These are phyloP conservation scores for Pleurotus sapidus DNA, from an alignment of 768 basidiomycete genomes.

Conservation along the genomic window DNA sequence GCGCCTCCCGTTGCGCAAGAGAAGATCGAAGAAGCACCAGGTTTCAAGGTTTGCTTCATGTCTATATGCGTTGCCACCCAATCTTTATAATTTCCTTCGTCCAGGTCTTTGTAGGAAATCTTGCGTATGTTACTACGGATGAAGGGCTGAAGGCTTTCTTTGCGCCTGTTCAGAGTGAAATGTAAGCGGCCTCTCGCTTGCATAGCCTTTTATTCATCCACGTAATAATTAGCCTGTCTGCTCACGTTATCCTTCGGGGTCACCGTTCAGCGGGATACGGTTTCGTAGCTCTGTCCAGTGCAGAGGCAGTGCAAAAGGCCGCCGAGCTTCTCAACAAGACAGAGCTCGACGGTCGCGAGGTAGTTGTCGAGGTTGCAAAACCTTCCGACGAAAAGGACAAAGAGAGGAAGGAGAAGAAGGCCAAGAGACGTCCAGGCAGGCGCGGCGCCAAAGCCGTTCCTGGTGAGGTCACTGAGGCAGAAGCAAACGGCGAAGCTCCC, in stretches of 20 bases:
- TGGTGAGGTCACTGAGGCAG: conserved; percentile 87
- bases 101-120: conserved; percentile 94
- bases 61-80: conserved; percentile 10
- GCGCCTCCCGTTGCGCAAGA: conserved; percentile 76
- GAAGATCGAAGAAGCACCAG: conserved; percentile 63
- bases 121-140: conserved; percentile 92
- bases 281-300: conserved; percentile 80
- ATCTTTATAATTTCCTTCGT: conserved; percentile 7
- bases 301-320: conserved; percentile 83
- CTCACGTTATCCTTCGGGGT: conserved; percentile 84
- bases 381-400: conserved; percentile 89
- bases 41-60: conserved; percentile 64
- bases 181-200: conserved; percentile 56
- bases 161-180: conserved; percentile 80
- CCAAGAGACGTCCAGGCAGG: conserved; percentile 81
- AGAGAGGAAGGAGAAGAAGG: conserved; percentile 75
- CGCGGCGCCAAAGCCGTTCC: conserved; percentile 85
- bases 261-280: conserved; percentile 88
- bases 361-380: conserved; percentile 93
- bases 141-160: conserved; percentile 95
- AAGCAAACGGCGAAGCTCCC: conserved; percentile 76
- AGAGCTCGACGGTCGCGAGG: conserved; percentile 84
- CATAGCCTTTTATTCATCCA: conserved; percentile 28
- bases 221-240: conserved; percentile 57
- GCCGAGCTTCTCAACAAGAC: conserved; percentile 83